Percentiles rank a stretch among this genome's conserved stretches.
Conservation (phyloP, 805 yeast genomes). For the Scheffersomyces ergatensis region DNA sequence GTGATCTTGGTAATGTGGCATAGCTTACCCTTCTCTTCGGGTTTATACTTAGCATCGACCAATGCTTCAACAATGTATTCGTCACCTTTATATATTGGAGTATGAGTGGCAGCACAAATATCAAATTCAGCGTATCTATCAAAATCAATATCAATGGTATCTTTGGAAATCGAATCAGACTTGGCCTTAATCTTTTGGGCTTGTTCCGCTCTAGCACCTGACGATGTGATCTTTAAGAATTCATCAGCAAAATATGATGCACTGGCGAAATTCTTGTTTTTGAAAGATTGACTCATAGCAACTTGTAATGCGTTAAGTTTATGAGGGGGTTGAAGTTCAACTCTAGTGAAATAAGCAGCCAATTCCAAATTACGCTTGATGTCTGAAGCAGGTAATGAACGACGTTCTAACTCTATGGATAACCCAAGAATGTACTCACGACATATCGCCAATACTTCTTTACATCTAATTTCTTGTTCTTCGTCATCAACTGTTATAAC, state of each 20-base stretch:
- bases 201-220: conserved; percentile 84
- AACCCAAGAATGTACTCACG: conserved; percentile 91
- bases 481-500: conserved; percentile 68
- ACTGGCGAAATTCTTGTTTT: conserved; percentile 79
- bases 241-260: conserved; percentile 90
- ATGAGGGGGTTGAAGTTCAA: conserved; percentile 79
- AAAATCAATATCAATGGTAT: conserved; percentile 86
- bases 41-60: conserved; percentile 85
- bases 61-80: conserved; percentile 73
- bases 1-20: conserved; percentile 78
- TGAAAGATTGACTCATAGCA: conserved; percentile 91
- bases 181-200: conserved; percentile 79
- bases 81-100: conserved; percentile 84
- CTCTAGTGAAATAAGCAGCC: conserved; percentile 92
- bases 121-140: conserved; percentile 91
- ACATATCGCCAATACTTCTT: conserved; percentile 67
- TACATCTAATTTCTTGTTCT: conserved; percentile 75
- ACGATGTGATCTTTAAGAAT: conserved; percentile 63
- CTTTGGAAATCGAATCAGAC: conserved; percentile 78
- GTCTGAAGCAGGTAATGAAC: conserved; percentile 68
- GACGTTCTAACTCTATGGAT: conserved; percentile 86
- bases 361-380: conserved; percentile 86
- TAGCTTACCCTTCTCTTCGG: conserved; percentile 71
- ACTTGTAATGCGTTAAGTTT: conserved; percentile 86
- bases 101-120: conserved; percentile 80